A percentile compares a stretch with the other conserved stretches of the same genome.
Evolutionary conservation across 2,329 filamentous ascomycete species (phyloP).

Genomic region (Lecanicillium sp.): DNA sequence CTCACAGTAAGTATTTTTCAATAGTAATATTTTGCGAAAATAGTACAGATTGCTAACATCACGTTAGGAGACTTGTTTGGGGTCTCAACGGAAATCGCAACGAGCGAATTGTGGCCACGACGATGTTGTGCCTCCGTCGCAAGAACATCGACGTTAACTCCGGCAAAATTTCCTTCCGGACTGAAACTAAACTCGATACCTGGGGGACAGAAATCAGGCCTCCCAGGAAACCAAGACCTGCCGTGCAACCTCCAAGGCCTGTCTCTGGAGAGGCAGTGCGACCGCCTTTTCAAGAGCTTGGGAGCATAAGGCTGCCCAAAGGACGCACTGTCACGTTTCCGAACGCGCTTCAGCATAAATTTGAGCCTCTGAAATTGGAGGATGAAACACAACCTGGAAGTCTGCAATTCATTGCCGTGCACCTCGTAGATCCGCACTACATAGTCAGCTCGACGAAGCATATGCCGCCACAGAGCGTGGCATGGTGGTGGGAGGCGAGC

Average conservation of each 20-base stretch:
- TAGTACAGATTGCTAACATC: no score
- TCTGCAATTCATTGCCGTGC: background rate
- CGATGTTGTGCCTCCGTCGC: background rate
- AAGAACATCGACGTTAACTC: background rate
- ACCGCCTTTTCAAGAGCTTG: constrained; percentile 1
- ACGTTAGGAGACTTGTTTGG: background rate
- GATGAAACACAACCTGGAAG: background rate
- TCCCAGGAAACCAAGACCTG: no score
- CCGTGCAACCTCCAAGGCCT: background rate
- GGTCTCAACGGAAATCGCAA: constrained; percentile 3
- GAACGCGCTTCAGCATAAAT: constrained; percentile 3
- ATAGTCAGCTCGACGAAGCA: background rate
- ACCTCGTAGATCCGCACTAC: constrained; percentile 2
- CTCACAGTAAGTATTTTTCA: background rate
- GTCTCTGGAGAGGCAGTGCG: background rate
- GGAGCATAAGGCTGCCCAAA: background rate
- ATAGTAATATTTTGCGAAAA: no score
- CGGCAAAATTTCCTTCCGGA: background rate
- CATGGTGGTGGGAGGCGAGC: constrained; percentile 5
- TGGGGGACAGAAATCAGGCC: background rate
- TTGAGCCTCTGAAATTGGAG: background rate
- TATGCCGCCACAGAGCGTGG: background rate
- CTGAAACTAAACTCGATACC: background rate
- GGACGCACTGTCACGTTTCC: background rate
- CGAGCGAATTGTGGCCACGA: background rate